A percentile compares a stretch with the other conserved stretches of the same genome.
These are phyloP conservation scores for Monosporascus sp. DNA, from an alignment of 2,329 filamentous ascomycete genomes.

Conservation along the genomic window DNA sequence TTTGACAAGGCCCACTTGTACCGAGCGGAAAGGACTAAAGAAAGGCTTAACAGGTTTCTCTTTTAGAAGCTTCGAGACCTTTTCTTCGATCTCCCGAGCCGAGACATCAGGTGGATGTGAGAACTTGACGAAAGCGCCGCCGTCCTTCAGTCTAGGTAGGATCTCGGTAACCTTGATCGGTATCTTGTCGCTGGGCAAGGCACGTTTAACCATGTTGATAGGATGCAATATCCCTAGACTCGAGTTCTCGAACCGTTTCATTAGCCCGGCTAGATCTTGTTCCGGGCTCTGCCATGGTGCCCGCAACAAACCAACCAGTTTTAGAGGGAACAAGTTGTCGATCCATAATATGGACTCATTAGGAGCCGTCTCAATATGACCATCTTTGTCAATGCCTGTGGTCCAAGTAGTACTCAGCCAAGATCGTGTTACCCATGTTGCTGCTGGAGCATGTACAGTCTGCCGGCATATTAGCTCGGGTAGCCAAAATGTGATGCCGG, in stretches of 20 bases:
- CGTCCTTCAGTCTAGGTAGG: constrained; percentile 80
- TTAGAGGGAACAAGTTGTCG: constrained; percentile 84
- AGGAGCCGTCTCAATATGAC: constrained; percentile 70
- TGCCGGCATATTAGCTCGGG: not conserved
- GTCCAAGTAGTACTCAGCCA: constrained; percentile 36
- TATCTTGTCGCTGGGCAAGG: constrained; percentile 52
- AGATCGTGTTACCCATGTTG: constrained; percentile 19
- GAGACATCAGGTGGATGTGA: constrained; percentile 30
- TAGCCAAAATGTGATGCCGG: not conserved
- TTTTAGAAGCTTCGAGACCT: constrained; percentile 57
- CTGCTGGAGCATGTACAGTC: not conserved
- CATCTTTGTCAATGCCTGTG: constrained; percentile 60
- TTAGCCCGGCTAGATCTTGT: constrained; percentile 42
- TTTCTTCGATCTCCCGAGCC: constrained; percentile 52
- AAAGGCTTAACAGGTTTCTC: constrained; percentile 75
- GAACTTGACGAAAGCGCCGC: constrained; percentile 77
- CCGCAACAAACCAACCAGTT: constrained; percentile 47
- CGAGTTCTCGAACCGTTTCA: constrained; percentile 46
- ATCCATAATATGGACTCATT: constrained; percentile 87
- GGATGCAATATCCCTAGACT: constrained; percentile 47
- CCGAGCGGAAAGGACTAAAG: constrained; percentile 76
- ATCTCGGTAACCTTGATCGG: constrained; percentile 73
- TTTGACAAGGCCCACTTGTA: constrained; percentile 67
- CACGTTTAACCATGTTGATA: constrained; percentile 50
- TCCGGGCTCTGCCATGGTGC: constrained; percentile 42